A percentile compares a stretch with the other conserved stretches of the same genome.
Evolutionary conservation across 371 early-diverging fungal genomes (phyloP).

Genomic region (Mortierella sp.): DNA sequence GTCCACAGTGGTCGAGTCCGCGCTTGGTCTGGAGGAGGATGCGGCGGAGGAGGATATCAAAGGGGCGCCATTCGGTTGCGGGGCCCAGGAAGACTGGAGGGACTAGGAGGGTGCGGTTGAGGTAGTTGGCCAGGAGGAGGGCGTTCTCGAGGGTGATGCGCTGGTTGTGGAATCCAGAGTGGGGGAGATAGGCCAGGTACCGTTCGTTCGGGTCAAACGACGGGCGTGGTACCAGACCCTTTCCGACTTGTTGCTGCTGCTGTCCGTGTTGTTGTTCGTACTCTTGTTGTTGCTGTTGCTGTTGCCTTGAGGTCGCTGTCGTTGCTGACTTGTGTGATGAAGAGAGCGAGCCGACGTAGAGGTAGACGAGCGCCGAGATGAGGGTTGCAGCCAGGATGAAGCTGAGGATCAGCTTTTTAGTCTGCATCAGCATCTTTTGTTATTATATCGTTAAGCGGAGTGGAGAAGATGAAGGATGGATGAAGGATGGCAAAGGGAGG

Average conservation of each 20-base stretch:
- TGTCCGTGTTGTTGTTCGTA: background rate
- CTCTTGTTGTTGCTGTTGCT: background rate
- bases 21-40: slow-evolving; percentile 69
- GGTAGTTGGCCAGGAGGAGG: slow-evolving; percentile 65
- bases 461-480: background rate
- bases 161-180: slow-evolving; percentile 72
- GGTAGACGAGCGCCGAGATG: slow-evolving; percentile 32
- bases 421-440: slow-evolving; percentile 34
- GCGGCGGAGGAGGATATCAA: slow-evolving; percentile 67
- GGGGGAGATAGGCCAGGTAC: slow-evolving; percentile 70
- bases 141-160: slow-evolving; percentile 72
- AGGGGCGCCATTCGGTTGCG: slow-evolving; percentile 69
- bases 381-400: slow-evolving; percentile 32
- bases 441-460: slow-evolving; percentile 3
- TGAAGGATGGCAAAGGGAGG: background rate
- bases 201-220: slow-evolving; percentile 38
- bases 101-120: slow-evolving; percentile 69
- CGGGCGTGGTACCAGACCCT: slow-evolving; percentile 32
- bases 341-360: slow-evolving; percentile 26
- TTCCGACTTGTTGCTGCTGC: slow-evolving; percentile 4
- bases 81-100: slow-evolving; percentile 72
- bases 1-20: slow-evolving; percentile 67
- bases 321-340: background rate
- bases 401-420: slow-evolving; percentile 31
- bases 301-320: background rate